Evolutionary conservation across 257 asterid species (phyloP).

Genomic region (Pogostemon cablin): DNA sequence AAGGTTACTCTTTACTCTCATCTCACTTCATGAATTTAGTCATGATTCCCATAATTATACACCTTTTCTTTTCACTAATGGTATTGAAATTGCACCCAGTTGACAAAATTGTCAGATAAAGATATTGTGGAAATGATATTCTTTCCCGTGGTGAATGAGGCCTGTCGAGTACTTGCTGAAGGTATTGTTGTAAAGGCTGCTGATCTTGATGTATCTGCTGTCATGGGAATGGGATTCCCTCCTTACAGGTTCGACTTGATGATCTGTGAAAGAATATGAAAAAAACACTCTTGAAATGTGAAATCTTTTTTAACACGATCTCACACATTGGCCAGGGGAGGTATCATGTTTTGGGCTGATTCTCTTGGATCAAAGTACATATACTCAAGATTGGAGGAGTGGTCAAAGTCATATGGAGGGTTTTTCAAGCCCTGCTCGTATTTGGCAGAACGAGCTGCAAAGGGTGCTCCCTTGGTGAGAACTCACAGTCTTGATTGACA

Average conservation of each 20-base stretch:
- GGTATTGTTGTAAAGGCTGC: conserved; percentile 91
- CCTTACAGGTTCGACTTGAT: conserved; percentile 70
- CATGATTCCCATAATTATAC: background rate
- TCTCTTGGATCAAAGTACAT: conserved; percentile 86
- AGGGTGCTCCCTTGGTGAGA: conserved; percentile 86
- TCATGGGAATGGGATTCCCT: conserved; percentile 99
- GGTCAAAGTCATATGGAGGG: conserved; percentile 70
- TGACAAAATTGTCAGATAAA: conserved; percentile 66
- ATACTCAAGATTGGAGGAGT: conserved; percentile 73
- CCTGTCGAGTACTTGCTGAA: conserved; percentile 88
- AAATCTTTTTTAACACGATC: background rate
- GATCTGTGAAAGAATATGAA: background rate
- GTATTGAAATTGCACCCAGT: conserved; percentile 40
- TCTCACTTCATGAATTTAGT: conserved; percentile 22
- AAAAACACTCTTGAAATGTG: background rate
- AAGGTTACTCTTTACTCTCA: conserved; percentile 49
- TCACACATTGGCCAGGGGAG: conserved; percentile 68
- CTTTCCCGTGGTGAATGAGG: conserved; percentile 97
- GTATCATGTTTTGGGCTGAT: conserved; percentile 92
- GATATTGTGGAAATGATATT: conserved; percentile 93
- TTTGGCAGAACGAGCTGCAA: conserved; percentile 78
- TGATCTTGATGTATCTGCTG: conserved; percentile 89
- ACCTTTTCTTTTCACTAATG: background rate
- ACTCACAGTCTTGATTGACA: background rate
- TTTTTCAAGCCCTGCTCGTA: conserved; percentile 89